Conservation (phyloP, 1,284 basidiomycete species). For the Cutaneotrichosporon cutaneum region DNA sequence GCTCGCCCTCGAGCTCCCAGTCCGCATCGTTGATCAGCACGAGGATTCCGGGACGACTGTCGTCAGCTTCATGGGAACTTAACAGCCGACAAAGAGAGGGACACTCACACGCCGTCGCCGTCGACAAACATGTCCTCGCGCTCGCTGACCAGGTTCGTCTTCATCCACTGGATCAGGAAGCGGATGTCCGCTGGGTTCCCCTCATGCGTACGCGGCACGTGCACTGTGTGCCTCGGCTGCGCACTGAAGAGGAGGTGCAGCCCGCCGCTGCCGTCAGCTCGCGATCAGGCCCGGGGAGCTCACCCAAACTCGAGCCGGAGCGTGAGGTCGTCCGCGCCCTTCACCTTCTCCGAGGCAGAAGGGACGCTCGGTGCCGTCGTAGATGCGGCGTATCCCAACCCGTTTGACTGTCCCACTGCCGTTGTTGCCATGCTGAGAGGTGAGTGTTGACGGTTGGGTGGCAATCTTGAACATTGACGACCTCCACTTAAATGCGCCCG, state of each 20-base stretch:
- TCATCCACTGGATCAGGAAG: constrained; percentile 76
- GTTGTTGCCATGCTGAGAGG: constrained; percentile 1
- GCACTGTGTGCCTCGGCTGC: constrained; percentile 61
- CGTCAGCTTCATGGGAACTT: too few relatives aligned
- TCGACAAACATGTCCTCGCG: constrained; percentile 88
- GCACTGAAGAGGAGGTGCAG: constrained; percentile 81
- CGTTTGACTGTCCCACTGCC: constrained; percentile 25
- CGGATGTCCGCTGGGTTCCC: constrained; percentile 63
- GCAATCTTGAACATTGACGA: neutral
- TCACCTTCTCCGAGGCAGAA: neutral
- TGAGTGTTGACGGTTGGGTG: neutral
- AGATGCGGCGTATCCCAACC: constrained; percentile 30
- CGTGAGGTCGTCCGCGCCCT: constrained; percentile 19
- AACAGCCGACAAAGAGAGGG: too few relatives aligned
- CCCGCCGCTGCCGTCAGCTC: constrained; percentile 62
- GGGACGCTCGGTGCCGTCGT: constrained; percentile 4
- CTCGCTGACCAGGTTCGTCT: constrained; percentile 75
- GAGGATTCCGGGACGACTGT: constrained; percentile 89
- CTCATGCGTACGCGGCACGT: constrained; percentile 59
- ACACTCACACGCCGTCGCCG: constrained; percentile 77
- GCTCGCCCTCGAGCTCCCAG: constrained; percentile 97
- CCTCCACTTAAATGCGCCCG: constrained; percentile 14
- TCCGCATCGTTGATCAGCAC: constrained; percentile 95
- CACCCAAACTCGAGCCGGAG: constrained; percentile 29
- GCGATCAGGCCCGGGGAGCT: neutral